Base-by-base conservation (phyloP, 2,329 filamentous ascomycete genomes). In the Aschersonia sp. region DNA sequence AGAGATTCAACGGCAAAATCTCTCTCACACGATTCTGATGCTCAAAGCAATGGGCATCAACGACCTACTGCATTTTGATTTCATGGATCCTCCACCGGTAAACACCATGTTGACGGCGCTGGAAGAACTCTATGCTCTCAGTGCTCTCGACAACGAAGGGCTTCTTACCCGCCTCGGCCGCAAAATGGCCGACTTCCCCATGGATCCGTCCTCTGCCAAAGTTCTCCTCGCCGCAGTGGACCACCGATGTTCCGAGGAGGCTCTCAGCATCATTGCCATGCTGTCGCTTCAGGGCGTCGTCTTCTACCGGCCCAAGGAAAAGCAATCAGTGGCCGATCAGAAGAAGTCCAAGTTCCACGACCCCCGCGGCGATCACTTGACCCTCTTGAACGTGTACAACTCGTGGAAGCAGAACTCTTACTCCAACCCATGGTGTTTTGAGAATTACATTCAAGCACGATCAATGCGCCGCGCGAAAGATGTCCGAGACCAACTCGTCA, bases 11-110 rank as follows among this genome's bases (percentile, higher is more conserved):
- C 77, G 92, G 1, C 88, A 96, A 62, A 98, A 98, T 58, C 61
- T 98, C 47, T 85, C 88, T 0, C 82, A 85, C 55, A 96, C 91
- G 0, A 97, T 98, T 63, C 75, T 98, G 44, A 95, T 96, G 85
- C 77, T 98, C 46, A 98, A 98, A 63, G 92, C 92, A 0, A 97
- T 98, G 89, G 92, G 94, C 3, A 97, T 98, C 65, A 97, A 98
- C 60, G 92, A 98, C 60, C 72, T 98, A 1, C 74, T 98, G 9
- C 89, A 94, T 60, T 98, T 98, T 59, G 91, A 97, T 66, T 98
- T 98, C 58, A 97, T 98, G 91, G 92, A 98, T 58, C 89, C 92
- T 0, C 92, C 92, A 0, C 92, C 92, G 0, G 92, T 92, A 31
- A 96, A 97, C 59, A 97, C 92, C 9, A 96, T 97, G 88, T 76